These are phyloP conservation scores for Coemansia sp. DNA, from an alignment of 192 early-diverging fungal species.

Conservation along the genomic window DNA sequence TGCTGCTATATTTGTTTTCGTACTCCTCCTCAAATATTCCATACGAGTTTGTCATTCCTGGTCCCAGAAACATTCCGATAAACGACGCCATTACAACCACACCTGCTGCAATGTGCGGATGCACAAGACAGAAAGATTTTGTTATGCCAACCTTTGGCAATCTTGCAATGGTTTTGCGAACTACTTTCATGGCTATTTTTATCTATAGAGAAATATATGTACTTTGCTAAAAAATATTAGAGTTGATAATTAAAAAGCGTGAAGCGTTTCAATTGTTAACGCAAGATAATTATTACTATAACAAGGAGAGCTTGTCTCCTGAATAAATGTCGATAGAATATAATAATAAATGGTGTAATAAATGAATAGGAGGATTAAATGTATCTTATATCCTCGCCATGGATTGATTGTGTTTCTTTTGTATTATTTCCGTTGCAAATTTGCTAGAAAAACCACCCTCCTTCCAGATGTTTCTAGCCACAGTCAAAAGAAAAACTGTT, in stretches of 20 bases:
- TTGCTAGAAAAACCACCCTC: not conserved
- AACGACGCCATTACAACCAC: conserved; percentile 45
- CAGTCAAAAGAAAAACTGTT: not conserved
- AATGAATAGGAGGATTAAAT: not conserved
- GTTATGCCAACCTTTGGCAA: conserved; percentile 46
- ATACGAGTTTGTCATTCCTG: conserved; percentile 53
- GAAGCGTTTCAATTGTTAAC: not conserved
- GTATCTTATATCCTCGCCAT: not conserved
- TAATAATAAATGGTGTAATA: not conserved
- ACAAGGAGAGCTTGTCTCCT: not conserved
- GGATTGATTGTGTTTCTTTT: not conserved
- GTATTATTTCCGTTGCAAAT: not conserved
- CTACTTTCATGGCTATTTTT: conserved; percentile 3
- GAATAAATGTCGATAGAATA: no score
- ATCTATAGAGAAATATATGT: not conserved
- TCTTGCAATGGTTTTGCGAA: conserved; percentile 14
- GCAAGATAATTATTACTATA: not conserved
- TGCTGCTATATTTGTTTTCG: conserved; percentile 43
- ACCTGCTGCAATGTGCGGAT: conserved; percentile 32
- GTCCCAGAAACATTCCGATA: conserved; percentile 47
- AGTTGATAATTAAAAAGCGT: not conserved
- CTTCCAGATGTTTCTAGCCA: not conserved
- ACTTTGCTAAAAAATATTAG: not conserved
- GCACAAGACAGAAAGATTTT: conserved; percentile 32
- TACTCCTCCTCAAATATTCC: conserved; percentile 54